These are phyloP conservation scores for Dianthus caryophyllus DNA, from an alignment of 148 eudicot genomes.

Conservation along the genomic window DNA sequence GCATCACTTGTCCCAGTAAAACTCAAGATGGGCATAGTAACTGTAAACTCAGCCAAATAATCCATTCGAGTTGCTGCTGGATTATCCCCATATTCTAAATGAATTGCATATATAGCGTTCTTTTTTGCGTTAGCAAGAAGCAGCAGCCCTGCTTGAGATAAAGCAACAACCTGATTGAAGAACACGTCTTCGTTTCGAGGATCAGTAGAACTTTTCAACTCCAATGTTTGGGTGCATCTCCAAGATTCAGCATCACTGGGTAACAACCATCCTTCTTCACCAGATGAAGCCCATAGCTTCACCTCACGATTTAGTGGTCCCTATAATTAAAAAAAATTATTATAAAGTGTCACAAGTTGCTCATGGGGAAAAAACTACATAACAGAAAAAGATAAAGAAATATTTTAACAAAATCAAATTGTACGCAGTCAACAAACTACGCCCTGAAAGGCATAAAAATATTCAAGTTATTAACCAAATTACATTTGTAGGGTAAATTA, in stretches of 20 bases:
- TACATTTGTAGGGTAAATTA: too few relatives aligned
- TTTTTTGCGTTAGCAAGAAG: constrained; percentile 93
- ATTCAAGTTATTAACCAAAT: neutral
- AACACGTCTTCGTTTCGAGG: constrained; percentile 68
- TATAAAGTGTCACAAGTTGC: neutral
- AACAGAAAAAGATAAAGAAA: neutral
- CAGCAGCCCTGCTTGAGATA: constrained; percentile 82
- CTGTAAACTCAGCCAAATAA: constrained; percentile 93
- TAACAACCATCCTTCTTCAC: constrained; percentile 99
- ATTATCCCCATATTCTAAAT: constrained; percentile 76
- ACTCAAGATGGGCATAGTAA: constrained; percentile 97
- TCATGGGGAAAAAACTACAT: neutral
- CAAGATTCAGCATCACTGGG: constrained; percentile 96
- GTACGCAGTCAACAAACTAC: neutral
- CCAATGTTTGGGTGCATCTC: constrained; percentile 82
- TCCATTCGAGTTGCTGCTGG: constrained; percentile 85
- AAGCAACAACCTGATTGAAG: constrained; percentile 86
- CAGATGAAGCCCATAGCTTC: constrained; percentile 82
- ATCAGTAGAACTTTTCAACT: constrained; percentile 68
- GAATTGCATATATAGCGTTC: constrained; percentile 95
- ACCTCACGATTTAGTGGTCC: constrained; percentile 88
- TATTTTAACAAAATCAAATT: neutral
- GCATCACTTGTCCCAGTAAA: constrained; percentile 86
- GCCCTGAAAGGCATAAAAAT: neutral
- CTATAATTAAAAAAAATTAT: constrained; percentile 32